Conservation (phyloP, 441 rosid species). For the Viola pubescens region DNA sequence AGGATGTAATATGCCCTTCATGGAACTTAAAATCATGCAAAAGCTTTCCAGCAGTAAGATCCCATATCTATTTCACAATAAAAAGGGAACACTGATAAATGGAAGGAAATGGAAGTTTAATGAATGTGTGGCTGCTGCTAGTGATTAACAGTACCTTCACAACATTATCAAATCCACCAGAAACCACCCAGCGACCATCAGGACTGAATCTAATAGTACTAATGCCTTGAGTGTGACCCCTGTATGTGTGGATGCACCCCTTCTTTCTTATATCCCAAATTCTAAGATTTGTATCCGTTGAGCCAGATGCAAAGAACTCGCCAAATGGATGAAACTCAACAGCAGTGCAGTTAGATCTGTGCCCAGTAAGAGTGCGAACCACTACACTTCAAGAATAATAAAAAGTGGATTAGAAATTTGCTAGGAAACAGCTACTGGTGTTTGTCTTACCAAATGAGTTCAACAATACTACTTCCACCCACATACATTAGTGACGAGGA, state of each 20-base stretch:
- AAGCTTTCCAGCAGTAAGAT: conserved; percentile 96
- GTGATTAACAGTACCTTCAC: conserved; percentile 56
- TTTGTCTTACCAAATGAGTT: background rate
- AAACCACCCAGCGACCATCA: conserved; percentile 99
- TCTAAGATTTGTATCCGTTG: conserved; percentile 69
- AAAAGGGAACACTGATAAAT: conserved; percentile 9
- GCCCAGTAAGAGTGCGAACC: conserved; percentile 92
- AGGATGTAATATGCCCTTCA: conserved; percentile 73
- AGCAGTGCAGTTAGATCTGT: conserved; percentile 75
- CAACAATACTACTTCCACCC: background rate
- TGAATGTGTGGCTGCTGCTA: background rate
- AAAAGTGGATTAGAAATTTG: conserved; percentile 31
- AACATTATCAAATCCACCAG: conserved; percentile 86
- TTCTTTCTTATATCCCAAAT: conserved; percentile 95
- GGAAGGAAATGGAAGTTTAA: conserved; percentile 7
- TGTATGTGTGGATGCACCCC: conserved; percentile 90
- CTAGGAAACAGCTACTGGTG: background rate
- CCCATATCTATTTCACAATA: conserved; percentile 65
- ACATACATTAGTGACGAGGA: background rate
- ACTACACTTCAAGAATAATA: conserved; percentile 87
- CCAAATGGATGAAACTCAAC: conserved; percentile 97
- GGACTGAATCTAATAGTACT: conserved; percentile 76
- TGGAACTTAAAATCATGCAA: conserved; percentile 91
- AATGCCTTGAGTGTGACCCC: conserved; percentile 78
- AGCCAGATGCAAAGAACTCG: conserved; percentile 91